These are phyloP conservation scores for Picea glauca DNA, from an alignment of 75 land plant genomes.

Conservation along the genomic window DNA sequence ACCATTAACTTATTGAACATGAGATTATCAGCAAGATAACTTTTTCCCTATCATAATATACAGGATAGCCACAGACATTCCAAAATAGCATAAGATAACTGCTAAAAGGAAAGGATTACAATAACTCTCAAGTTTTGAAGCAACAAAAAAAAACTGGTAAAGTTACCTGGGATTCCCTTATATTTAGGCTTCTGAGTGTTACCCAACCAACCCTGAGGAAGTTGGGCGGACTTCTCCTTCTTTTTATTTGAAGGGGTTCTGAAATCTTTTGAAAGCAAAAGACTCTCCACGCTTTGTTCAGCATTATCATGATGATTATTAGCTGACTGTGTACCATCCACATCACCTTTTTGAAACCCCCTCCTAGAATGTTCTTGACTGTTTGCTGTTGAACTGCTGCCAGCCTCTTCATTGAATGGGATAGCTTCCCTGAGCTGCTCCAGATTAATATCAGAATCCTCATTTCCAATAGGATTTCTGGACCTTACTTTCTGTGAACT, in stretches of 20 bases:
- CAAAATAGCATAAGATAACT: not conserved
- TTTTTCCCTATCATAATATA: not conserved
- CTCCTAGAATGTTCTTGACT: not conserved
- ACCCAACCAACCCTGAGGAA: slow-evolving; percentile 38
- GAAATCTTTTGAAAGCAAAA: slow-evolving; percentile 43
- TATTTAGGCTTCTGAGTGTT: slow-evolving; percentile 23
- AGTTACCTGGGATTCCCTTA: slow-evolving; percentile 43
- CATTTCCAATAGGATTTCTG: slow-evolving; percentile 29
- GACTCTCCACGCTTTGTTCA: slow-evolving; percentile 24
- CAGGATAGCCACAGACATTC: not conserved
- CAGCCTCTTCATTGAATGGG: not conserved
- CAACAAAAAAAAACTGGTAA: not conserved
- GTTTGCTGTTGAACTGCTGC: not conserved
- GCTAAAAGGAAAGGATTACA: not conserved
- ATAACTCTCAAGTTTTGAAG: not conserved
- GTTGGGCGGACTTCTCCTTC: slow-evolving; percentile 16
- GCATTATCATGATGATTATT: not conserved
- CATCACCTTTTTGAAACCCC: not conserved
- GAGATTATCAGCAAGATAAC: not conserved
- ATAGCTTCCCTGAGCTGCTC: slow-evolving; percentile 12
- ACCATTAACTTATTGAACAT: not conserved
- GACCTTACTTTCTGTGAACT: not conserved
- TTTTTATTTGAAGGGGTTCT: slow-evolving; percentile 29
- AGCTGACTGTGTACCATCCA: not conserved
- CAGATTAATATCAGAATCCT: slow-evolving; percentile 23